Percentiles rank a stretch among this genome's conserved stretches.
These are phyloP conservation scores for Bolboschoenoplectus hybrid DNA, from an alignment of 202 grass and related monocot species.

Conservation along the genomic window DNA sequence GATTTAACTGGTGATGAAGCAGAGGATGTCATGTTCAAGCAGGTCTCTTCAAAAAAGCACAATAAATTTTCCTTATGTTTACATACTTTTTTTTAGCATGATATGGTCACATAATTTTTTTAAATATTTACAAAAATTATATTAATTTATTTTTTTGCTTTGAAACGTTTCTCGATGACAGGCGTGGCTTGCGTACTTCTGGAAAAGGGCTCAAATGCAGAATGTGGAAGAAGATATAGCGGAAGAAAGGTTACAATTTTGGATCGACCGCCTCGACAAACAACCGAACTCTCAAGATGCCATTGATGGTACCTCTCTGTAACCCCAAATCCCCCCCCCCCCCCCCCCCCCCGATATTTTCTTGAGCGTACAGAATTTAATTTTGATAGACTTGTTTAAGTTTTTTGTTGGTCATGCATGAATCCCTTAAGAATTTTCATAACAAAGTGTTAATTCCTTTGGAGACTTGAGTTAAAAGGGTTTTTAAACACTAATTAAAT, in stretches of 20 bases:
- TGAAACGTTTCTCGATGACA: conserved; percentile 35
- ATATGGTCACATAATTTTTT: neutral
- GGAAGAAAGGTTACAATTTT: conserved; percentile 72
- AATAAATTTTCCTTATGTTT: neutral
- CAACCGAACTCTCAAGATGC: conserved; percentile 80
- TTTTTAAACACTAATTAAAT: neutral
- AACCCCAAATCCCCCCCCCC: neutral
- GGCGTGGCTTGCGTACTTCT: conserved; percentile 92
- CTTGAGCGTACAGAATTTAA: neutral
- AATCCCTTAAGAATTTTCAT: neutral
- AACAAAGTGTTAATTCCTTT: neutral
- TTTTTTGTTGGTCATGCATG: neutral
- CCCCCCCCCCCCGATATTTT: neutral
- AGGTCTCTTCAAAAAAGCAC: conserved; percentile 44
- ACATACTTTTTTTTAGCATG: neutral
- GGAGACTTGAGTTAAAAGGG: neutral
- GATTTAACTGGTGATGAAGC: conserved; percentile 82
- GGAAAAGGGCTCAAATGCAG: conserved; percentile 80
- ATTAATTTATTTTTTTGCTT: neutral
- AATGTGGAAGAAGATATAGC: conserved; percentile 86
- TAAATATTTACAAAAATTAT: neutral
- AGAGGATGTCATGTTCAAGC: conserved; percentile 94
- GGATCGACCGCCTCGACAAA: conserved; percentile 62
- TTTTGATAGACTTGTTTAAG: neutral
- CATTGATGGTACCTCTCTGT: conserved; percentile 65